Base-by-base conservation (phyloP, 208 protist species). In the Trypanosoma vivax region DNA sequence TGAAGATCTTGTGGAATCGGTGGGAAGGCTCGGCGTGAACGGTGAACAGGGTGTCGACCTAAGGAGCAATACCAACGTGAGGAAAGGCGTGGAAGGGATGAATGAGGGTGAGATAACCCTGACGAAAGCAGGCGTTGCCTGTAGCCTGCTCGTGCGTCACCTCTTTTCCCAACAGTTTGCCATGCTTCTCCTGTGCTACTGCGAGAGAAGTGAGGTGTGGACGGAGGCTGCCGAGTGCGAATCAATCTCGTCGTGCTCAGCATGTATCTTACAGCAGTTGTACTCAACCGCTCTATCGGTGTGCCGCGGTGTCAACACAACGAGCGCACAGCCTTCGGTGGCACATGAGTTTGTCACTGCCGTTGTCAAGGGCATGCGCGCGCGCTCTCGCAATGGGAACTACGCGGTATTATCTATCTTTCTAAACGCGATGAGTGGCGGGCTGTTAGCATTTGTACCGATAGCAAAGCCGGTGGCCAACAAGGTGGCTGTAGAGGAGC, bases 131-230 rank as follows among this genome's bases (percentile, higher is more conserved):
- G 29, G 46, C 2, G 35, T 24, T 35, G 38, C 35, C 27, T 52
- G 30, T 48, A 41, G 9, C 19, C 6, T 30, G 3, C 50, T 66
- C 48, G 50, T 51, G 2, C 41, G 27, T 16, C 41, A 48, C 37
- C 39, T 66, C 1, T 66, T 66, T 39, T 66, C 60, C 6, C 30
- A 24, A 16, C 43, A 66, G 28, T 53, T 66, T 53, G 51, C 43
- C 16, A 1, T 29, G 7, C n/a, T 66, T 7, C 27, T 66, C 13
- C 29, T 66, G 7, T 45, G 19, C 21, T 18, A 53, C 19, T 29
- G 50, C 42, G 41, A n/a, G 14, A 50, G 0, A 13, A 27, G 19
- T 34, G 35, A 21, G 1, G 31, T 19, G 24, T 24, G 9, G 14
- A 53, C n/a, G 39, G 10, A 19, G 6, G n/a, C n/a, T 43, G n/a